phyloP scores from a whole-genome alignment of 2,329 filamentous ascomycete species.

The Seiridium unicorne region DNA sequence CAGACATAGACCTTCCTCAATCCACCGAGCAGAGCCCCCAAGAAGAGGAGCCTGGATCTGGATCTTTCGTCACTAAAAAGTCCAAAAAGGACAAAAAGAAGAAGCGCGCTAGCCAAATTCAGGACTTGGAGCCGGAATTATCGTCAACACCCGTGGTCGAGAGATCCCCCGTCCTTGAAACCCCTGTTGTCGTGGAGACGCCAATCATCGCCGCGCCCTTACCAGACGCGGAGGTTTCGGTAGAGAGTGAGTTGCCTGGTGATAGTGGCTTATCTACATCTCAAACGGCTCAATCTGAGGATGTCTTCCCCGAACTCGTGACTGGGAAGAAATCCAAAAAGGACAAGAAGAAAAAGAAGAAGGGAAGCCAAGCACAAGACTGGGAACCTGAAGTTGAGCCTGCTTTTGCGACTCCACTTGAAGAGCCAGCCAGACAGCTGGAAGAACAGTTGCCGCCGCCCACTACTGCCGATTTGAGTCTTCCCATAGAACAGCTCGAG shows the following conservation, averaged over 20 bases:
- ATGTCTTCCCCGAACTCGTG: constrained; percentile 11
- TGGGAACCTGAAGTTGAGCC: constrained; percentile 4
- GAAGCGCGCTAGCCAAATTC: constrained; percentile 16
- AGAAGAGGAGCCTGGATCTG: constrained; percentile 11
- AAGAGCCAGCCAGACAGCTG: neutral
- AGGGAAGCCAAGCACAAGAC: constrained; percentile 14
- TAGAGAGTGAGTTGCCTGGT: constrained; percentile 13
- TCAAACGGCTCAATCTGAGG: neutral
- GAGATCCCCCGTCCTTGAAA: too few species aligned
- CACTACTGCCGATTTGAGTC: neutral
- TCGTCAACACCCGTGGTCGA: constrained; percentile 8
- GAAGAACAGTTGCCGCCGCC: neutral
- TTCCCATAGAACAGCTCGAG: neutral
- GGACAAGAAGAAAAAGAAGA: constrained; percentile 27
- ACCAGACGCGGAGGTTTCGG: too few species aligned
- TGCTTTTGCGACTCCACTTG: neutral
- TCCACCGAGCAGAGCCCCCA: neutral
- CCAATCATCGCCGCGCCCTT: too few species aligned
- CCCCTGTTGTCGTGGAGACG: too few species aligned
- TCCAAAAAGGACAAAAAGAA: constrained; percentile 27
- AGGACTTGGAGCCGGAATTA: constrained; percentile 8
- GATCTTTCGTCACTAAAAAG: constrained; percentile 20
- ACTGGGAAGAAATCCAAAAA: constrained; percentile 27
- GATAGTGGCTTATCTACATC: constrained; percentile 13
- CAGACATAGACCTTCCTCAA: neutral